Base-by-base conservation (phyloP, 768 basidiomycete genomes). In the Amanita pseudoporphyria region DNA sequence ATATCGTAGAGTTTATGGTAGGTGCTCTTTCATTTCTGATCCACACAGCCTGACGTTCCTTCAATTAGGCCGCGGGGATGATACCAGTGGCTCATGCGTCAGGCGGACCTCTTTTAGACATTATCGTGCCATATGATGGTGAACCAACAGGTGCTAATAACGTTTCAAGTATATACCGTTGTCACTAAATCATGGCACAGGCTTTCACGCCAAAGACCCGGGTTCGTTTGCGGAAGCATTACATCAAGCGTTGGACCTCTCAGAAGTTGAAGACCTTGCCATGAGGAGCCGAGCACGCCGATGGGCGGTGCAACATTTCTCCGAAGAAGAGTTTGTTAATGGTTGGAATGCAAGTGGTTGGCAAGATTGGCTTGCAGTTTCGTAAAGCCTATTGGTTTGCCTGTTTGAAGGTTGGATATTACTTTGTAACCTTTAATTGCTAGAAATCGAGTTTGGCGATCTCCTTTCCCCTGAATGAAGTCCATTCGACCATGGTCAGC, bases 1-100 rank as follows among this genome's bases (percentile, higher is more conserved):
- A 93, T 57, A 76, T 99, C 32, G 95, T 99, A 6, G 95, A 99
- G 63, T 95, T 88, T 57, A 95, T 98, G 94, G 94, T 88, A 43
- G 55, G 35, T 19, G 77, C 63, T 4, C 14, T 9, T 42, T 46
- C n/a, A 14, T 18, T 40, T 13, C 14, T 52, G 13, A 14, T 26
- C 36, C 13, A 9, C 13, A 22, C 12, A 26, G 13, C 36, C 42
- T 51, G 30, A 41, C 30, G 14, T 22, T 18, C 7, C 54, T 13
- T 7, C 14, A 28, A 28, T 28, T 28, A 97, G 94, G 94, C 92
- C 9, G 92, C 96, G 3, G 95, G 95, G 0, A 78, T 93, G 13
- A 88, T 97, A 12, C 90, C 93, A 0, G 80, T 98, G 3, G 81
- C 85, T 0, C 93, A 99, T 60, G 88, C 88, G 1, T 96, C 93